These are phyloP conservation scores for Fragaria iinumae DNA, from an alignment of 306 rosid genomes.

Conservation along the genomic window DNA sequence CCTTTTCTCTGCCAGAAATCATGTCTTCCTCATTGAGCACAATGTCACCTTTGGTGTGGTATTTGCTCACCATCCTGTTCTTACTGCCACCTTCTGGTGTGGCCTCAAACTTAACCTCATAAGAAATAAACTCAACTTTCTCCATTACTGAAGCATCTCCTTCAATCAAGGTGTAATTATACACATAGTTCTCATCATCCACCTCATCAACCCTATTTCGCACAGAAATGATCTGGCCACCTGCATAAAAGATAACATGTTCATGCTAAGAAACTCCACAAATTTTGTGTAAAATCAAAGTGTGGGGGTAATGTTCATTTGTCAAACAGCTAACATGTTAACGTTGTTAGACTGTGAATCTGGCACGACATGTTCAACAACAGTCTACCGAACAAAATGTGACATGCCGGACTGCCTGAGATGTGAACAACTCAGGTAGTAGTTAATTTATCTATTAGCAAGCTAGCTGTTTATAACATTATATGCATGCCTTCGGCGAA, in stretches of 20 bases:
- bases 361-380: not conserved
- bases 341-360: not conserved
- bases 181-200: conserved; percentile 14
- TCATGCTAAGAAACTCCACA: not conserved
- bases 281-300: not conserved
- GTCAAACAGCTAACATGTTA: not conserved
- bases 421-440: not conserved
- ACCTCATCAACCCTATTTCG: conserved; percentile 31
- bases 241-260: not conserved
- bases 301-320: not conserved
- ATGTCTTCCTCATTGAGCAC: conserved; percentile 42
- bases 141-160: conserved; percentile 28
- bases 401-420: not conserved
- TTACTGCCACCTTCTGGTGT: conserved; percentile 36
- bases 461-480: not conserved
- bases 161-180: conserved; percentile 15
- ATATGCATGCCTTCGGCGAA: conserved; percentile 24
- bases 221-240: conserved; percentile 9
- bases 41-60: conserved; percentile 35
- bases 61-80: conserved; percentile 34
- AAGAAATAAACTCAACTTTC: conserved; percentile 32
- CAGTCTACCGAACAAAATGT: not conserved
- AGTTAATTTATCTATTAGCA: not conserved
- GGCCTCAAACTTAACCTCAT: conserved; percentile 41
- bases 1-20: conserved; percentile 34